Conservation (phyloP, 164 flowering plant genomes). For the Warburgia ugandensis region DNA sequence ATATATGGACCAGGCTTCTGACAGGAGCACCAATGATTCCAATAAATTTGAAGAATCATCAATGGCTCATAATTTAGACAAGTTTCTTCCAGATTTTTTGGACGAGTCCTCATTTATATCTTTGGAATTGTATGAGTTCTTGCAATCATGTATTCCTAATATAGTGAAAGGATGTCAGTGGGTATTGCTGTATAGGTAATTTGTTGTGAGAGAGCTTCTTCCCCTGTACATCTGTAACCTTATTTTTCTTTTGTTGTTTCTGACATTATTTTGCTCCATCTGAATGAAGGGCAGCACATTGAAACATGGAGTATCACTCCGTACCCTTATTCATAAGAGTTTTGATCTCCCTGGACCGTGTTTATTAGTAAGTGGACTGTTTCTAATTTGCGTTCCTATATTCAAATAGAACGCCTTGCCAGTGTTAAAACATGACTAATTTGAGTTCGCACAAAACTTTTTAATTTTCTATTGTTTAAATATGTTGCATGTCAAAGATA, state of each 20-base stretch:
- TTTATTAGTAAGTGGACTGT: constrained; percentile 60
- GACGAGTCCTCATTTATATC: constrained; percentile 68
- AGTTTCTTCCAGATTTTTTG: constrained; percentile 33
- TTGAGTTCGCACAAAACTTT: too few species aligned
- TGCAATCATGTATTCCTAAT: constrained; percentile 73
- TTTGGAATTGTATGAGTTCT: constrained; percentile 59
- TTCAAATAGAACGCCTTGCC: neutral
- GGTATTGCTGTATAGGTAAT: constrained; percentile 83
- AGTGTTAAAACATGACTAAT: too few species aligned
- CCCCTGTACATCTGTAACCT: neutral
- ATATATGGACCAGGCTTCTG: constrained; percentile 22
- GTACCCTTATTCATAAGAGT: constrained; percentile 86
- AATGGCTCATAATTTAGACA: constrained; percentile 22
- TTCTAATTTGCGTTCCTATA: neutral
- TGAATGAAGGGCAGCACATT: constrained; percentile 96
- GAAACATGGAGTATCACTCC: constrained; percentile 94
- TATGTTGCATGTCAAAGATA: neutral
- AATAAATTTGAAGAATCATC: constrained; percentile 37
- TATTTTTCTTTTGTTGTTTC: constrained; percentile 8
- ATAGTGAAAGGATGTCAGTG: constrained; percentile 92
- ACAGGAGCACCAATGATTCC: constrained; percentile 26
- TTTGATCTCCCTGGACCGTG: constrained; percentile 72
- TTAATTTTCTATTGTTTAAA: neutral
- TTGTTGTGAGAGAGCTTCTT: neutral
- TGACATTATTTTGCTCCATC: constrained; percentile 30